Evolutionary conservation across 805 yeast species (phyloP).

Genomic region (Tetrapisispora phaffii): DNA sequence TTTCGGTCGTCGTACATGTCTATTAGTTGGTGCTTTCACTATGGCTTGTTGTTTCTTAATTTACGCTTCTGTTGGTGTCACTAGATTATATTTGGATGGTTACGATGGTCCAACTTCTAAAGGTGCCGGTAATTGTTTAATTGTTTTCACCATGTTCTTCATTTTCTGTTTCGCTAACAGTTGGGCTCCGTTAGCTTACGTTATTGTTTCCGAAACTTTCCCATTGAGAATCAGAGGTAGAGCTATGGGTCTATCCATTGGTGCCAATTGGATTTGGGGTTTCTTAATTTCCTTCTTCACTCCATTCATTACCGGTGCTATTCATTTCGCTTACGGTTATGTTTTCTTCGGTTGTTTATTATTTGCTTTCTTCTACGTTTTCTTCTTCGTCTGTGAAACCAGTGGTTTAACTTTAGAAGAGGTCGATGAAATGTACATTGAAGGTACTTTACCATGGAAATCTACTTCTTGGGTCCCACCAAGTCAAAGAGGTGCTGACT

Average conservation of each 20-base stretch:
- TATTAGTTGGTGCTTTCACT: constrained; percentile 38
- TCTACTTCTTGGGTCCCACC: constrained; percentile 45
- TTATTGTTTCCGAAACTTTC: constrained; percentile 53
- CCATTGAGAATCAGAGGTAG: constrained; percentile 58
- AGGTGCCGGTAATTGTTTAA: constrained; percentile 30
- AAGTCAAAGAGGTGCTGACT: constrained; percentile 22
- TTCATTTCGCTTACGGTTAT: constrained; percentile 61
- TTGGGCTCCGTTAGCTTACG: constrained; percentile 61
- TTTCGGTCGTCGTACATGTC: constrained; percentile 39
- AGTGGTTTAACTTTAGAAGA: constrained; percentile 71
- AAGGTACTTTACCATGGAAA: constrained; percentile 32
- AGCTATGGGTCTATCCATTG: constrained; percentile 47
- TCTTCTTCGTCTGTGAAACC: constrained; percentile 63
- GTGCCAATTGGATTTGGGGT: constrained; percentile 56
- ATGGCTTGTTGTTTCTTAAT: constrained; percentile 35
- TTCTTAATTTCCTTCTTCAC: constrained; percentile 57
- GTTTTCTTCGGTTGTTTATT: constrained; percentile 45
- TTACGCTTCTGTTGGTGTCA: constrained; percentile 52
- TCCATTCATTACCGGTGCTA: constrained; percentile 54
- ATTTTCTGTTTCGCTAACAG: constrained; percentile 60
- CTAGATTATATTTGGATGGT: constrained; percentile 32
- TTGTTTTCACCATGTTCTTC: constrained; percentile 35
- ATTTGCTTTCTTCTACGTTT: constrained; percentile 48
- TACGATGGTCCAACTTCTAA: constrained; percentile 30
- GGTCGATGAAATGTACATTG: constrained; percentile 50